Base-by-base conservation (phyloP, 495 filamentous ascomycete species). In the Daldinia decipiens region DNA sequence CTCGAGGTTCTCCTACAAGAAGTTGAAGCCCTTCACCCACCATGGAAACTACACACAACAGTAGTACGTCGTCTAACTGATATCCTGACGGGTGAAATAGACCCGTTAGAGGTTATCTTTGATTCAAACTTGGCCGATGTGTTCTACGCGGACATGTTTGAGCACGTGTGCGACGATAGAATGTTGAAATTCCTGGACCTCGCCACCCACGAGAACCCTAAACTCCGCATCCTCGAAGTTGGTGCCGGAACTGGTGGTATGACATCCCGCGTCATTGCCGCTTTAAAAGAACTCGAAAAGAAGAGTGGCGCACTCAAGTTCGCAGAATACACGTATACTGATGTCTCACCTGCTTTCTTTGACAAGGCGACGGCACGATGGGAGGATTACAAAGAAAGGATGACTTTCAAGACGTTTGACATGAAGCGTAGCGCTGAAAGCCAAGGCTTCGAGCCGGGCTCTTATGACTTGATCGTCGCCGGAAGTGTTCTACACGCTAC, bases 301-400 rank as follows among this genome's bases (percentile, higher is more conserved):
- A 31, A 65, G 36, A 68, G 39, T 4, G 77, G 78, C 2, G 73
- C 67, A 0, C 27, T 64, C 1, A 59, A 34, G 15, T 82, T 79
- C 67, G 27, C 67, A 21, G 77, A 80, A 5, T 85, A 83, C 61
- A 74, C 72, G 1, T 88, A 86, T 61, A 87, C 86, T 1, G 87
- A 89, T 55, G 80, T 88, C 2, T 87, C 85, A 0, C 67, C 81
- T 3, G 78, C 78, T 0, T 87, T 87, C 65, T 87, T 88, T 34
- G 81, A 84, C 51, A 79, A 77, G 27, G 78, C 78, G 0, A 62
- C 67, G 12, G 70, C 76, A n/a, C 34, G 61, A 5, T 78, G 72
- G 29, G 19, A 52, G 0, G 52, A 55, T 6, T 55, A 64, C 24
- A 53, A 71, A 19, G 54, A 70, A 3, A 63, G 72, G 21, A 71